Evolutionary conservation across 192 early-diverging fungal species (phyloP).

Genomic region (Funneliformis mosseae): DNA sequence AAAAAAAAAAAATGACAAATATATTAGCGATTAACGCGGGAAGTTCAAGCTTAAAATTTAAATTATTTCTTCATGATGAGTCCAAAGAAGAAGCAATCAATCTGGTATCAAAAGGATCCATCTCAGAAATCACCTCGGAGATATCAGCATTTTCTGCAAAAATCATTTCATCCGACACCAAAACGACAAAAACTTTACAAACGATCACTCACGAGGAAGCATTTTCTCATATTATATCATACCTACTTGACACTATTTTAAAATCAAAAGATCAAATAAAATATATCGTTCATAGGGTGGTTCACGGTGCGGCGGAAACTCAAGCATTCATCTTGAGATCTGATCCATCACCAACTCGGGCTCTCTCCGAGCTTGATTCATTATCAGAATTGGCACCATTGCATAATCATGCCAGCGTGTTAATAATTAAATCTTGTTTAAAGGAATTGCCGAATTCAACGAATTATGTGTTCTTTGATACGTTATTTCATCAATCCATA

Average conservation of each 20-base stretch:
- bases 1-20: not conserved
- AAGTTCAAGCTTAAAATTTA: constrained; percentile 10
- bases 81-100: not conserved
- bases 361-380: constrained; percentile 26
- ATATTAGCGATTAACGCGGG: not conserved
- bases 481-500: constrained; percentile 35
- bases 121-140: not conserved
- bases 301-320: not conserved
- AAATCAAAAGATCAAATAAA: constrained; percentile 1
- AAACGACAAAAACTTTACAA: not conserved
- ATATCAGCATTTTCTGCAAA: not conserved
- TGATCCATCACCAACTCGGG: not conserved
- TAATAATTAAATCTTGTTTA: constrained; percentile 29
- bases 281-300: not conserved
- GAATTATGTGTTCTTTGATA: constrained; percentile 37
- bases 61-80: not conserved
- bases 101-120: not conserved
- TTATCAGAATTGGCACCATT: constrained; percentile 35
- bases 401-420: constrained; percentile 33
- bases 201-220: not conserved
- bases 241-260: not conserved
- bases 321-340: not conserved
- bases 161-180: not conserved
- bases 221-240: not conserved
- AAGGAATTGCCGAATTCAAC: constrained; percentile 7